Conservation (phyloP, 805 yeast species). For the Candida pseudofarinosa region DNA sequence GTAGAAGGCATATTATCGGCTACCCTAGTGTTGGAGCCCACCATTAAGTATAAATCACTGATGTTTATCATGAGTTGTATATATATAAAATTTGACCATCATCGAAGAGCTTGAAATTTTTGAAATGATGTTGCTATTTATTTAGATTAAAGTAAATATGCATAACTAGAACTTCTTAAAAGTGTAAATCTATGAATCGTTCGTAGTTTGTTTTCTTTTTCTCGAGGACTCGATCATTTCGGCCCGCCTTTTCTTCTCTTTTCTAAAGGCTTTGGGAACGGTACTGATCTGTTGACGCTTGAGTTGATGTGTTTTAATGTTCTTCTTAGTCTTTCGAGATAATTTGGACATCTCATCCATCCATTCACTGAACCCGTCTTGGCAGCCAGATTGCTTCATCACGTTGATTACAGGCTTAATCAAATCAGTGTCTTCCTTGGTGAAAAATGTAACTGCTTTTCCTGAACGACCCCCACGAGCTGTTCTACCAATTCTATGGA, state of each 20-base stretch:
- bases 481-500: slow-evolving; percentile 97
- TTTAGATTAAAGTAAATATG: neutral
- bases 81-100: neutral
- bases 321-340: slow-evolving; percentile 56
- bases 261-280: slow-evolving; percentile 64
- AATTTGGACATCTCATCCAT: slow-evolving; percentile 68
- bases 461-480: slow-evolving; percentile 93
- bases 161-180: neutral
- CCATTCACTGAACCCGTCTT: slow-evolving; percentile 68
- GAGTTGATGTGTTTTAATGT: slow-evolving; percentile 52
- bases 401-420: slow-evolving; percentile 86
- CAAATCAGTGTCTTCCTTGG: slow-evolving; percentile 77
- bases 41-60: slow-evolving; percentile 5
- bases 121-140: neutral
- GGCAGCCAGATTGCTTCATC: slow-evolving; percentile 87
- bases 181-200: neutral
- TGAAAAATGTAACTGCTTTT: slow-evolving; percentile 85
- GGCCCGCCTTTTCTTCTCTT: slow-evolving; percentile 56
- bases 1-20: slow-evolving; percentile 91
- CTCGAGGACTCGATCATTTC: slow-evolving; percentile 79
- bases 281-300: slow-evolving; percentile 79
- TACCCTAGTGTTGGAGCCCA: slow-evolving; percentile 63
- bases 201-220: slow-evolving; percentile 42
- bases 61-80: neutral
- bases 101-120: neutral